Conservation (phyloP, 129 eudicot species). For the Daucus carota region DNA sequence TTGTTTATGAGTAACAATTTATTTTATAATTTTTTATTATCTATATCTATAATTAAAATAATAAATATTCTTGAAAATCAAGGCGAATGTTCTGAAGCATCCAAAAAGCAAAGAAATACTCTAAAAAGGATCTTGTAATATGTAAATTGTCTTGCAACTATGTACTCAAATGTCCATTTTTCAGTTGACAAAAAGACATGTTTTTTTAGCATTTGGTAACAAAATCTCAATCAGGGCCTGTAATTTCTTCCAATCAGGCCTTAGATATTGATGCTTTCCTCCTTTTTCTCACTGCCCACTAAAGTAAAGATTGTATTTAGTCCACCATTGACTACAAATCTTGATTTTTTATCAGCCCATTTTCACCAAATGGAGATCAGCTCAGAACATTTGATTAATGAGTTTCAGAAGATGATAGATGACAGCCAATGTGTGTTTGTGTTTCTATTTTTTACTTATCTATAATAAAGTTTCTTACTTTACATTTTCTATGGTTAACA, state of each 20-base stretch:
- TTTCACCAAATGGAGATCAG: constrained; percentile 47
- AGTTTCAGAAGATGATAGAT: constrained; percentile 49
- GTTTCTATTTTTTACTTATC: not conserved
- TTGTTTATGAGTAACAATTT: not conserved
- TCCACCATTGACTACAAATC: not conserved
- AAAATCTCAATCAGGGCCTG: not conserved
- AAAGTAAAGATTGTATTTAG: not conserved
- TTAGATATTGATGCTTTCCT: not conserved
- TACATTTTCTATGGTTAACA: not conserved
- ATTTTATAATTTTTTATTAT: not conserved
- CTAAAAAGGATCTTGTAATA: not conserved
- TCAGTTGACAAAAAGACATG: not conserved
- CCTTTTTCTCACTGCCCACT: not conserved
- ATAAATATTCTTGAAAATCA: too few relatives aligned
- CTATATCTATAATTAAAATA: too few relatives aligned
- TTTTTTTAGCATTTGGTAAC: not conserved
- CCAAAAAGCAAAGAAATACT: not conserved
- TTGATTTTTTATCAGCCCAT: not conserved
- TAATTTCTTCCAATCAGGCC: not conserved
- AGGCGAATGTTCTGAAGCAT: not conserved
- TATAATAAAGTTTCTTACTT: not conserved
- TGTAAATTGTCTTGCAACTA: too few relatives aligned
- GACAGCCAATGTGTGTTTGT: constrained; percentile 27
- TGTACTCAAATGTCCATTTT: too few relatives aligned
- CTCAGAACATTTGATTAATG: constrained; percentile 56